These are phyloP conservation scores for Croton setiger DNA, from an alignment of 441 rosid genomes.

Conservation along the genomic window DNA sequence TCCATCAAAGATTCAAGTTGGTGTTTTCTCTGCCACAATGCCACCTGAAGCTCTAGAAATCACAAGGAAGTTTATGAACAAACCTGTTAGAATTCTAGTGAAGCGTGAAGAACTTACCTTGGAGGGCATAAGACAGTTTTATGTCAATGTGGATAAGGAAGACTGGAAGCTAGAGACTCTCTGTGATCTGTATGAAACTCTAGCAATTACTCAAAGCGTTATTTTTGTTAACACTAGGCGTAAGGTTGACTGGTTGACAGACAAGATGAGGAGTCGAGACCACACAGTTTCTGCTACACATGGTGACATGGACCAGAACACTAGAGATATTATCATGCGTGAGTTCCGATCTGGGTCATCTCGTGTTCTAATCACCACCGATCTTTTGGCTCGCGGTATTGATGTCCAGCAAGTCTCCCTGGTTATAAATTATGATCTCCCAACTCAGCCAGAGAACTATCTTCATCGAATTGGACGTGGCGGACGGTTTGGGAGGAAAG, in stretches of 20 bases:
- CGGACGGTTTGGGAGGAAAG: slow-evolving; percentile 65
- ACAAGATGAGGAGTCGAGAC: slow-evolving; percentile 57
- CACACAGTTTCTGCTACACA: slow-evolving; percentile 33
- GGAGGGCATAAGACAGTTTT: slow-evolving; percentile 66
- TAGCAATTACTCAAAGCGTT: slow-evolving; percentile 63
- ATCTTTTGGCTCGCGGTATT: slow-evolving; percentile 63
- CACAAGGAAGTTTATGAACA: slow-evolving; percentile 71
- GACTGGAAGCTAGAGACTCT: slow-evolving; percentile 79
- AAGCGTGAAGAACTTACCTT: slow-evolving; percentile 67
- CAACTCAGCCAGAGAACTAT: slow-evolving; percentile 69
- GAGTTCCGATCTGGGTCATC: slow-evolving; percentile 67
- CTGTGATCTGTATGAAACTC: slow-evolving; percentile 65
- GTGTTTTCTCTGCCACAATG: slow-evolving; percentile 67
- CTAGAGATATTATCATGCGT: slow-evolving; percentile 63
- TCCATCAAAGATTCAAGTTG: slow-evolving; percentile 56
- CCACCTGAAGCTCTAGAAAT: slow-evolving; percentile 73
- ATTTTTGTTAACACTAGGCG: slow-evolving; percentile 66
- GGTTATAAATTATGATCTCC: slow-evolving; percentile 60
- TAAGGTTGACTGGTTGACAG: slow-evolving; percentile 71
- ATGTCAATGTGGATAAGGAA: slow-evolving; percentile 64
- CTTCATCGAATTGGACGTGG: slow-evolving; percentile 70
- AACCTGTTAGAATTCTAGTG: slow-evolving; percentile 62
- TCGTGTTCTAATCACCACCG: slow-evolving; percentile 62
- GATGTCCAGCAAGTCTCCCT: slow-evolving; percentile 72
- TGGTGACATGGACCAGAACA: slow-evolving; percentile 66